Base-by-base conservation (phyloP, 2,329 filamentous ascomycete genomes). In the Lasiodiplodia sp. region DNA sequence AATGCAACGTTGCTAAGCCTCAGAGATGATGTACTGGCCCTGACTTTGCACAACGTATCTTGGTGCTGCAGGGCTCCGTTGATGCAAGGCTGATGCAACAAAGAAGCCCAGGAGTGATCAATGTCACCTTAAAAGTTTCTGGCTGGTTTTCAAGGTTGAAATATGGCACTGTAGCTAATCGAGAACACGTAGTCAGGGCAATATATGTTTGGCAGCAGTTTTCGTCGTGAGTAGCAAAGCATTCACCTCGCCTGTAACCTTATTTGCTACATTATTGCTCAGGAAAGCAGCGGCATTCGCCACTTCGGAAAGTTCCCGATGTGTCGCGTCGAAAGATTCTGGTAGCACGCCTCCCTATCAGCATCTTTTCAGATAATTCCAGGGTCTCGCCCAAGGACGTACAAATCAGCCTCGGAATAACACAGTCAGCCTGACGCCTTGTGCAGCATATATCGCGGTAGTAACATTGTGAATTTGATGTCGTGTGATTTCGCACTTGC, bases 391-490 rank as follows among this genome's bases (percentile, higher is more conserved):
- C 71, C 6, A 73, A 63, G 25, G 72, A 72, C 18, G 87, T 88
- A 66, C 87, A 79, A 73, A 88, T 88, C 68, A 89, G 73, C 0
- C 87, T 87, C 0, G 87, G 87, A 0, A 87, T 83, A 88, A 84
- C 0, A 82, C 82, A 71, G 89, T 89, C 40, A 88, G 69, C 21
- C 86, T 75, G 3, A 88, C 80, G 0, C 81, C 80, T 16, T 80
- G 81, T 1, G 71, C 63, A 0, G 84, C 84, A 71, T 87, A 87
- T 0, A 86, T 83, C 1, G 88, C 79, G 0, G 83, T 83, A 0
- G 83, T 87, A 0, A 81, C 78, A 58, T 83, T 34, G 83, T 83
- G 60, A 87, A 86, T 25, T 85, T 82, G 68, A 86, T 78, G 0
- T 87, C 79, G 0, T 83, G 85, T 0, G 85, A 85, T 71, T 87